These are phyloP conservation scores for Metarhizium sp. DNA, from an alignment of 2,329 filamentous ascomycete species.

Conservation along the genomic window DNA sequence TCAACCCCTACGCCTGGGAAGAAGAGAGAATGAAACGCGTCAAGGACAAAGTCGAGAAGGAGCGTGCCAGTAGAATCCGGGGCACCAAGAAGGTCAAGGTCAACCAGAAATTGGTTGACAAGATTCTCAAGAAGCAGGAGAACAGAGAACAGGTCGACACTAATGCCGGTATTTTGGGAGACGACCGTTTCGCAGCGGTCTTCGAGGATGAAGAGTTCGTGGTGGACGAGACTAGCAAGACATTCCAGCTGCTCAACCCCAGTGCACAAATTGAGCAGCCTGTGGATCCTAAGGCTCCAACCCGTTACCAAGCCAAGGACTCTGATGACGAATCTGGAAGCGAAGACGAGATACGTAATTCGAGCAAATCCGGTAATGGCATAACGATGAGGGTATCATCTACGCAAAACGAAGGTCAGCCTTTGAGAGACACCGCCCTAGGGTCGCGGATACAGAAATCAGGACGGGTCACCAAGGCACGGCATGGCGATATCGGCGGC, in stretches of 20 bases:
- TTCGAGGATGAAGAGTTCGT: slow-evolving; percentile 92
- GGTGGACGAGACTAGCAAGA: slow-evolving; percentile 80
- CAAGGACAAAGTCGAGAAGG: slow-evolving; percentile 92
- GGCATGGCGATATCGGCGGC: slow-evolving; percentile 43
- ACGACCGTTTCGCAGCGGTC: slow-evolving; percentile 76
- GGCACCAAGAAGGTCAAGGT: slow-evolving; percentile 97
- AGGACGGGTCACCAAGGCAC: slow-evolving; percentile 34
- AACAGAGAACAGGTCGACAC: slow-evolving; percentile 48
- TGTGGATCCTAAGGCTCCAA: slow-evolving; percentile 23
- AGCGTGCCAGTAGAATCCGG: slow-evolving; percentile 87
- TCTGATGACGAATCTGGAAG: slow-evolving; percentile 36
- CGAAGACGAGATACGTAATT: slow-evolving; percentile 17
- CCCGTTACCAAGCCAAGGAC: slow-evolving; percentile 28
- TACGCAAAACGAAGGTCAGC: slow-evolving; percentile 50
- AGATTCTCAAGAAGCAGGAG: slow-evolving; percentile 57
- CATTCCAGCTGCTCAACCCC: slow-evolving; percentile 84
- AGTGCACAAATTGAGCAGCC: slow-evolving; percentile 52
- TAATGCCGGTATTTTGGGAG: slow-evolving; percentile 61
- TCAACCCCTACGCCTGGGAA: slow-evolving; percentile 89
- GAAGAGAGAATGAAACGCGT: slow-evolving; percentile 86
- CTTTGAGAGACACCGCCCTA: slow-evolving; percentile 44
- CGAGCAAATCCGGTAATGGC: slow-evolving; percentile 23
- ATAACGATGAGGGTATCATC: slow-evolving; percentile 61
- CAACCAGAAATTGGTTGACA: slow-evolving; percentile 74
- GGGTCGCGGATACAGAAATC: slow-evolving; percentile 45